Conservation (phyloP, 2,329 filamentous ascomycete genomes). For the Fusarium tanahbumbuense region DNA sequence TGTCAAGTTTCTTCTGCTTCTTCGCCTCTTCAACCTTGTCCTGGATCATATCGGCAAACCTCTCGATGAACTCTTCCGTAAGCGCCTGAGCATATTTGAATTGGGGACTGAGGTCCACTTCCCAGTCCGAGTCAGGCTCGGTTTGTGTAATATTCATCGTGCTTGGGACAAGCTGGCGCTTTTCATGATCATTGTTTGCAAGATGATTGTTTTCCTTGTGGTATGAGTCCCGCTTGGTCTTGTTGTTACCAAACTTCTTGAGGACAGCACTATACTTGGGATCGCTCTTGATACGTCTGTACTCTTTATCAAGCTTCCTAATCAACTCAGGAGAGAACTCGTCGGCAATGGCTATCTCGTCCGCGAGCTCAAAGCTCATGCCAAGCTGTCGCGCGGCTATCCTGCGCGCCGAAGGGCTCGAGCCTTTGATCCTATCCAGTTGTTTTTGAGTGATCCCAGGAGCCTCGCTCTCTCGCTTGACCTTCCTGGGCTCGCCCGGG, state of each 20-base stretch:
- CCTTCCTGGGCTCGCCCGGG: too few relatives aligned
- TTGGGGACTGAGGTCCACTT: not conserved
- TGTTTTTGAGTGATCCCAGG: not conserved
- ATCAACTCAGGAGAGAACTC: not conserved
- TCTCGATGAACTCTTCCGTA: not conserved
- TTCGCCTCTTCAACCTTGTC: not conserved
- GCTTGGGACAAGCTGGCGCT: not conserved
- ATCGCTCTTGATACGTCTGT: not conserved
- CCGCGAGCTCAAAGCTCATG: not conserved
- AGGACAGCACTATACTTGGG: not conserved
- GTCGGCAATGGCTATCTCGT: not conserved
- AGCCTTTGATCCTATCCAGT: not conserved
- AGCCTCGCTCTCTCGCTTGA: not conserved
- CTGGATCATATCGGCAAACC: not conserved
- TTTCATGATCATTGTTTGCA: not conserved
- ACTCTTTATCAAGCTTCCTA: not conserved
- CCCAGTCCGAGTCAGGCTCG: not conserved
- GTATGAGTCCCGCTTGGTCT: not conserved
- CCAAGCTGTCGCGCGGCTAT: not conserved
- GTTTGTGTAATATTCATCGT: not conserved
- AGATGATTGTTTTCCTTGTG: not conserved
- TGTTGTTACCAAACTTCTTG: not conserved
- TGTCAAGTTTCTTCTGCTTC: not conserved
- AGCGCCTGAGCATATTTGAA: conserved; percentile 1
- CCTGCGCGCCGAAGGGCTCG: not conserved